Conservation (phyloP, 148 eudicot genomes). For the Amaranthus palmeri region DNA sequence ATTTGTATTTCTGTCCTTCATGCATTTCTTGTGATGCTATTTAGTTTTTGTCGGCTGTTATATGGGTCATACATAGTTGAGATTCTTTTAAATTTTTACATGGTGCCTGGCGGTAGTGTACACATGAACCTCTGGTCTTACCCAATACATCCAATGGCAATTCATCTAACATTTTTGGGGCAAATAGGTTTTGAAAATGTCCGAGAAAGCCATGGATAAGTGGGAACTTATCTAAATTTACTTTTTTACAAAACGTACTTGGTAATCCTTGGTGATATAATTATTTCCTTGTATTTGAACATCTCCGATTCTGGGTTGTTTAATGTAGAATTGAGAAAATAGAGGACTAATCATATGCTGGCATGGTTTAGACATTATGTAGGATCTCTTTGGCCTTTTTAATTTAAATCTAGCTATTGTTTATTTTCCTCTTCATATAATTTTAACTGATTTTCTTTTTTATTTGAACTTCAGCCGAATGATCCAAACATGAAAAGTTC, state of each 20-base stretch:
- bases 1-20: background rate
- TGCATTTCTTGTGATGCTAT: background rate
- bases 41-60: background rate
- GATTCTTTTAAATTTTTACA: no score
- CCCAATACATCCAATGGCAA: no score
- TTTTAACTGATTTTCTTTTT: background rate
- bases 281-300: no score
- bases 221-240: no score
- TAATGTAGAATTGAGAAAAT: background rate
- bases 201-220: no score
- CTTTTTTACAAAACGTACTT: no score
- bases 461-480: slow-evolving; percentile 32
- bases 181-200: no score
- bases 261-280: no score
- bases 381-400: background rate
- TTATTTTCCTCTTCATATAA: background rate
- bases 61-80: background rate
- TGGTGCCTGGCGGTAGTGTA: no score
- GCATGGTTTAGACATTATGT: background rate
- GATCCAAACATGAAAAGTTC: slow-evolving; percentile 85
- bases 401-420: background rate
- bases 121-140: no score
- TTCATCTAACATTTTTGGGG: no score
- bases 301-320: background rate
- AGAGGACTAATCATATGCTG: background rate